Base-by-base conservation (phyloP, 208 protist genomes). In the Polymyxa betae region DNA sequence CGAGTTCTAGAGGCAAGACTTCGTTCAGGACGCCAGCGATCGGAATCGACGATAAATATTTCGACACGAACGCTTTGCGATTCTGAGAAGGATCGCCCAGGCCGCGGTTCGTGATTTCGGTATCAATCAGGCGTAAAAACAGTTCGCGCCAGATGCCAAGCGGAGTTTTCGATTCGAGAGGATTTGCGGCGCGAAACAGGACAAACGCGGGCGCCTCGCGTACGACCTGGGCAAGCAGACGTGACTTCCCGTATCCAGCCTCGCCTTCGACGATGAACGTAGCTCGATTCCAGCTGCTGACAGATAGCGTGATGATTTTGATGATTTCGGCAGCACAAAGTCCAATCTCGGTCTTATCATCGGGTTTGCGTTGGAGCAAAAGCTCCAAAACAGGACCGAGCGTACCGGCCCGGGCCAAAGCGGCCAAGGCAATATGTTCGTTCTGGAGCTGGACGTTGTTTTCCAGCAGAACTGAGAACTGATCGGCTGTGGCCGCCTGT, bases 91-190 rank as follows among this genome's bases (percentile, higher is more conserved):
- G 72, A 45, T 82, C 72, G 16, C 35, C 72, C 5, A 82, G 35
- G 16, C 16, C n/a, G 10, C 40, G n/a, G 72, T 82, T 82, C n/a
- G 72, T n/a, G n/a, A 82, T 82, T 43, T 82, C 72, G 12, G 40
- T 82, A n/a, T 82, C 72, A 43, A 82, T 82, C n/a, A 82, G n/a
- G 5, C n/a, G 72, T n/a, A 82, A 38, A n/a, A 82, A 82, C 5
- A 82, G 40, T n/a, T 82, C 72, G 5, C 72, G 72, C 72, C 72
- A 82, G n/a, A 82, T 82, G 10, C 72, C 72, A 5, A 82, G n/a
- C 5, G 72, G 72, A 35, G n/a, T 40, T n/a, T 82, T 82, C 16
- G 72, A 82, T 35, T 82, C 72, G n/a, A 82, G 72, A 20, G 72
- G 72, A 43, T 82, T 82, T 5, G 16, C 5, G 16, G 72, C 72